Evolutionary conservation across 2,329 filamentous ascomycete genomes (phyloP), one percentile per base, ranked within the genome.

Genomic region (Fusarium sp.): DNA sequence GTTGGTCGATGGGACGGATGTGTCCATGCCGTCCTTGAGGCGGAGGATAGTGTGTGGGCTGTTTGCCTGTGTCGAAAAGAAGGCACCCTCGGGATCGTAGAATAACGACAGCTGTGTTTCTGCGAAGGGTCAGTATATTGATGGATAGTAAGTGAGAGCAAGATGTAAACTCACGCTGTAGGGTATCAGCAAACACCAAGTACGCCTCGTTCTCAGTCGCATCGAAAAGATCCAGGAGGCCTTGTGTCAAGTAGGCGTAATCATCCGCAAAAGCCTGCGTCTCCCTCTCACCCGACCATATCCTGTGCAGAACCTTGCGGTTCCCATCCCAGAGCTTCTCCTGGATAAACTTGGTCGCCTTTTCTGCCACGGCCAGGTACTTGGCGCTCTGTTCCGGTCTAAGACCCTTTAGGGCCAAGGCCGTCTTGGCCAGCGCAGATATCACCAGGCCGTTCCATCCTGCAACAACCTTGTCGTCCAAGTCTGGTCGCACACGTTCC

Each of bases 21-120:
- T 93, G 79, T 99, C 96, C 86, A 97, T 97, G 69, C 93, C 96
- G 68, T 96, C 93, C 80, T 99, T 99, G 54, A 97, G 86, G 23
- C 95, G 90, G 65, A 98, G 87, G 64, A 97, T 90, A 27, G 91
- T 86, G 74, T 93, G 88, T 0, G 89, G 82, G 9, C 90, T 88
- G 42, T 85, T 80, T 11, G 83, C 81, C 4, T 85, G 81, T 1
- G 91, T 93, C 4, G 89, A 90, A 81, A 92, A 96, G 84, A 95
- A 96, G 31, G 87, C 92, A 42, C 87, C 87, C 25, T 77, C 80
- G 4, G 82, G 77, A 72, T 97, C 93, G 80, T 92, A 92, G 82
- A 98, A 98, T 14, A 91, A 83, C 1, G 82, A 79, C 62, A 91
- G 90, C 79, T 98, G 92, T 4, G 86, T 87, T 79, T 89, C 89